Base-by-base conservation (phyloP, 257 asterid species). In the Nicotiana paniculata region DNA sequence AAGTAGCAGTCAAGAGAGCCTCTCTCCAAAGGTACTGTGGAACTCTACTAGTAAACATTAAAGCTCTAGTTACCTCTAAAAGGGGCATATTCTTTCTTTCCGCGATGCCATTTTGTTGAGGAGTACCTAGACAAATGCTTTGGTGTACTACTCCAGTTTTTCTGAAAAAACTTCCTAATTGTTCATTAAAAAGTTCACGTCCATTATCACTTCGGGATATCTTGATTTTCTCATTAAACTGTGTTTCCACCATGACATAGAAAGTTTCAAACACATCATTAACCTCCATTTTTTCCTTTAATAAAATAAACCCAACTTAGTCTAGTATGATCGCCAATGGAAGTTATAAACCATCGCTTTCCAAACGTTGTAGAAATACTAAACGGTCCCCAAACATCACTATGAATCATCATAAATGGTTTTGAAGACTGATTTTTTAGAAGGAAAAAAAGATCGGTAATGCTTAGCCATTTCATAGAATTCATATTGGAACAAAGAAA, bases 271-370 rank as follows among this genome's bases (percentile, higher is more conserved):
- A 26, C 1, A 82, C 21, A n/a, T 8, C 0, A 24, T 18, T 24
- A 3, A 53, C 37, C 9, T 66, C 68, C 16, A 57, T 9, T 63
- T 62, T 62, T 11, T 53, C 18, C 7, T 37, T 62, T 2, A 77
- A 1, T 2, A 75, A 75, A 32, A 0, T 74, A 82, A 24, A 55
- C 35, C 81, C 30, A 82, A 55, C 74, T n/a, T 4, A 62, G 3
- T 4, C 68, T 1, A 10, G 67, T 82, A 18, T 77, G 78, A 48
- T 77, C 85, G 33, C 77, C 78, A 39, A 48, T 83, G 4, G 74
- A 64, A 1, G 46, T 83, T 1, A 63, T 32, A 64, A 83, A 83
- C 48, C 82, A 61, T 30, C 21, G 0, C 16, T 77, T 63, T 30
- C 59, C 69, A 43, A n/a, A 59, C 8, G 15, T 3, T 4, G 65